Base-by-base conservation (phyloP, 2,329 filamentous ascomycete genomes). In the Dactylellina leptospora region DNA sequence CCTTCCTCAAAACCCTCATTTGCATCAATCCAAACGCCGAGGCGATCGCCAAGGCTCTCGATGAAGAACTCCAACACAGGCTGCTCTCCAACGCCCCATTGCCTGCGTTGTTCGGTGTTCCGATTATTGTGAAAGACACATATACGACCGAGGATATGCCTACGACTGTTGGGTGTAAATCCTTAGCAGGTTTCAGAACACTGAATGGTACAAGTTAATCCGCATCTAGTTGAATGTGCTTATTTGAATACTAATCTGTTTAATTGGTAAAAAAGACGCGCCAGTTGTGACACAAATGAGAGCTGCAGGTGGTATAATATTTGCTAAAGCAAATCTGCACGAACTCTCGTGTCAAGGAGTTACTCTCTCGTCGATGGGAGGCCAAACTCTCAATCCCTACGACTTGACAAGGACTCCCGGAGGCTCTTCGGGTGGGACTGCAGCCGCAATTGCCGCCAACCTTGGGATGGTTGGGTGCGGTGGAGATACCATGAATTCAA, bases 321-420 rank as follows among this genome's bases (percentile, higher is more conserved):
- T 88, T 2, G 86, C 85, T 30, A 88, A 88, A 76, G 81, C 83
- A 0, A 88, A 87, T 73, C 78, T 88, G 22, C 86, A 89, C 74
- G 86, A 88, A 77, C 80, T 89, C 54, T 87, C 87, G 0, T 79
- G 89, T 0, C 86, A 89, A 75, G 87, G 87, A 0, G 80, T 88
- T 38, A 84, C 83, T 0, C 85, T 87, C 1, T 88, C 86, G 0
- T 88, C 85, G 0, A 77, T 87, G 0, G 86, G 86, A 10, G 87
- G 87, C 0, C 87, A 90, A 78, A 88, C 87, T 0, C 77, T 85
- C 71, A 89, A 89, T 77, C 86, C 87, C 0, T 90, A 91, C 74
- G 87, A 90, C 77, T 78, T 80, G 1, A 82, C 82, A 0, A 83
- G 89, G n/a, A 89, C 87, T 0, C 87, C 87, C 0, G 87, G 87